These are phyloP conservation scores for Tausonia pullulans DNA, from an alignment of 1,284 basidiomycete species.

Conservation along the genomic window DNA sequence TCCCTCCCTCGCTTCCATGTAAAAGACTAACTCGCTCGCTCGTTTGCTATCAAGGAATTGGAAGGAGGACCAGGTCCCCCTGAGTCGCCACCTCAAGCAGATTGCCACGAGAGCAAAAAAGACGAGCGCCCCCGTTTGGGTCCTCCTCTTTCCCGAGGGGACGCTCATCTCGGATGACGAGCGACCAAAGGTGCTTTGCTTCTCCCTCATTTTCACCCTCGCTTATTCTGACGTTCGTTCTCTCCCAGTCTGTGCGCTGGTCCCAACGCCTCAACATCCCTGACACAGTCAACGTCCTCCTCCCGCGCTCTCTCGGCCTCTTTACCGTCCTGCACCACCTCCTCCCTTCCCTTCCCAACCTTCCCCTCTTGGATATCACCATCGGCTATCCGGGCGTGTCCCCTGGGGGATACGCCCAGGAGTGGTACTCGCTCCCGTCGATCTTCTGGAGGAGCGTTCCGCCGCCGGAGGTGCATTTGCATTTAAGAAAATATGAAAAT, in stretches of 20 bases:
- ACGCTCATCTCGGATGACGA: constrained; percentile 77
- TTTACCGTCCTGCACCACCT: constrained; percentile 37
- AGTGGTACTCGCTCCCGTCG: constrained; percentile 58
- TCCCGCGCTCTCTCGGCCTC: constrained; percentile 84
- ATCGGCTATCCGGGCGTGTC: constrained; percentile 73
- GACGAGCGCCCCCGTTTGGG: constrained; percentile 57
- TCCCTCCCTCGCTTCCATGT: not conserved
- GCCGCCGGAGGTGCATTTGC: constrained; percentile 77
- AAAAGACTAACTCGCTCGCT: not conserved
- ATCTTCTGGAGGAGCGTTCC: constrained; percentile 73
- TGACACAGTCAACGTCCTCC: constrained; percentile 65
- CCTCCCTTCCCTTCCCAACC: constrained; percentile 44
- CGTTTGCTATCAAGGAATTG: not conserved
- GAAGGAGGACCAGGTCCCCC: constrained; percentile 8
- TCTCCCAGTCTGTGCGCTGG: not conserved
- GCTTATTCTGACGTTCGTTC: constrained; percentile 48
- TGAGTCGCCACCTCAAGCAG: constrained; percentile 1
- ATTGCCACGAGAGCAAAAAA: constrained; percentile 41
- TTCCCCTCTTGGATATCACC: constrained; percentile 66
- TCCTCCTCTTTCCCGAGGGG: constrained; percentile 86
- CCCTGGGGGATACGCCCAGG: constrained; percentile 34
- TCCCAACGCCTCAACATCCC: not conserved
- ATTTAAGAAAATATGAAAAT: constrained; percentile 55
- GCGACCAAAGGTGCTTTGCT: constrained; percentile 47
- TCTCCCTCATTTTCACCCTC: not conserved